Base-by-base conservation (phyloP, 495 filamentous ascomycete species). In the Aspergillus leporis region DNA sequence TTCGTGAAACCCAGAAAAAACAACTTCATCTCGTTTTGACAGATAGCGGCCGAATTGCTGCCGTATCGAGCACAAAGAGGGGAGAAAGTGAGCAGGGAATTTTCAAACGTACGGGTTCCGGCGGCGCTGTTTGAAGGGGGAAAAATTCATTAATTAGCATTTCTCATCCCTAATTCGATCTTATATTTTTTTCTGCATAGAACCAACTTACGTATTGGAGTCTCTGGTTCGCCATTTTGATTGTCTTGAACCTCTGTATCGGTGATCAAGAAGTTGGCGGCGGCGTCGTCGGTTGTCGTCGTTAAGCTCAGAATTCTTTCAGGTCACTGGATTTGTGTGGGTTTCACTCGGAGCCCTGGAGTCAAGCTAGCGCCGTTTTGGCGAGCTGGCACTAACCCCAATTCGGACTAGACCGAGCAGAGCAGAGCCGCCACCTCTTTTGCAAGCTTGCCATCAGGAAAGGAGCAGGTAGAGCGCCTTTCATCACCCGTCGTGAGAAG, bases 51-150 rank as follows among this genome's bases (percentile, higher is more conserved):
- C 50, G 32, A 31, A 52, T 10, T 38, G 13, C 38, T 50, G 47
- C 55, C 21, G 56, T 56, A 47, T 55, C 45, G 50, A 61, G 60
- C 51, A 59, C 55, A 53, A 47, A 5, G 43, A 41, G 28, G 51
- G 45, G 28, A 49, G 50, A 50, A 59, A 56, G 51, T 23, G 50
- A 16, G 55, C 38, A 51, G 69, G n/a, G 52, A 70, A 60, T 69
- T 61, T 59, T 55, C 32, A 62, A 67, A 88, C 91, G 83, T 89
- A 95, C 90, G 89, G 88, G 81, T 94, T 93, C 78, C 90, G 87
- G 80, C 91, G 88, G 78, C 91, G 87, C 87, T 92, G 69, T 53
- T 54, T 51, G 30, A 23, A 28, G 16, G 14, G 50, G 55, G 41
- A 65, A 56, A 55, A 52, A 60, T 60, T 53, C 19, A 53, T 25